These are phyloP conservation scores for Psilocybe tampanensis DNA, from an alignment of 768 basidiomycete species.

Conservation along the genomic window DNA sequence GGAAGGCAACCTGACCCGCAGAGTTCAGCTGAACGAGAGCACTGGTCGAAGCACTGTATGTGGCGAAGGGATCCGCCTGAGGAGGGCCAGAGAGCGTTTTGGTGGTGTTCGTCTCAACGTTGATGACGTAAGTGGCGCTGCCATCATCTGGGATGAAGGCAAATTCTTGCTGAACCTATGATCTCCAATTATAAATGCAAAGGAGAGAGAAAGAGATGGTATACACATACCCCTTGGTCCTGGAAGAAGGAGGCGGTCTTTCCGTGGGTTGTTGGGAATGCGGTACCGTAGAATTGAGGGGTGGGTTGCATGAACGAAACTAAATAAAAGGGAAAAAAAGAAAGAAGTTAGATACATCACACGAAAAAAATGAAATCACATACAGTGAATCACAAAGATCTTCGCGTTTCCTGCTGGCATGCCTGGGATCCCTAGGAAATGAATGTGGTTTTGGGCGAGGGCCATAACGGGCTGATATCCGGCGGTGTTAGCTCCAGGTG, in stretches of 20 bases:
- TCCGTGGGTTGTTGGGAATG: conserved; percentile 71
- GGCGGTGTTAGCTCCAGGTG: conserved; percentile 33
- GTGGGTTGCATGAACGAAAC: conserved; percentile 81
- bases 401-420: conserved; percentile 68
- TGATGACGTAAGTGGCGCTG: conserved; percentile 57
- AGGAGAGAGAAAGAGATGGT: no score
- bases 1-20: conserved; percentile 22
- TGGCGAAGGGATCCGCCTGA: conserved; percentile 22
- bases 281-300: conserved; percentile 59
- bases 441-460: conserved; percentile 84
- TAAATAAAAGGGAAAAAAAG: conserved; percentile 32
- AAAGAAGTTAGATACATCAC: neutral
- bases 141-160: conserved; percentile 64
- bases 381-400: conserved; percentile 90
- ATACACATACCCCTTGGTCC: conserved; percentile 33
- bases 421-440: conserved; percentile 76
- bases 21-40: conserved; percentile 28
- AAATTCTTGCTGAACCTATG: conserved; percentile 62
- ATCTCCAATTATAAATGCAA: neutral
- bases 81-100: conserved; percentile 28
- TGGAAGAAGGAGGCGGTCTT: conserved; percentile 74
- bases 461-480: conserved; percentile 77
- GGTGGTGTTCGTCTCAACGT: conserved; percentile 49
- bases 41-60: conserved; percentile 25
- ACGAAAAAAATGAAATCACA: conserved; percentile 25